Base-by-base conservation (phyloP, 352 stramenopile species). In the Pythium aphanidermatum region DNA sequence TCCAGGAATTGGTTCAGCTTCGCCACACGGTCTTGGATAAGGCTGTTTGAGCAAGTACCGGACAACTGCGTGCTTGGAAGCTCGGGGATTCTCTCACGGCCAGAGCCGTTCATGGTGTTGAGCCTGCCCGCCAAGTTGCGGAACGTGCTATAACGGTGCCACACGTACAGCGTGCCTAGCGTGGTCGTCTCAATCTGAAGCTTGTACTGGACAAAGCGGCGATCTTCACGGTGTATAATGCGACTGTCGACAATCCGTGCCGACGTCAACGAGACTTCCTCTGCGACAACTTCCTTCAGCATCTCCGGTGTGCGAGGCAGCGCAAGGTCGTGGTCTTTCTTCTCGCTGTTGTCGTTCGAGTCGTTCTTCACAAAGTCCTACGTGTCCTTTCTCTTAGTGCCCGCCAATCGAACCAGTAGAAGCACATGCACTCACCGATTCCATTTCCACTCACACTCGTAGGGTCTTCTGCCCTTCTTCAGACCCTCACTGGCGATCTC, bases 321-420 rank as follows among this genome's bases (percentile, higher is more conserved):
- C 38, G 83, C 74, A 2, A 74, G 70, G 13, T 65, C 61, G 36
- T 60, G 55, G 31, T 65, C 63, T 26, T 83, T 68, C 55, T 79
- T 83, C 27, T 87, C 73, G 28, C 73, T 83, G 20, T 71, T 70
- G 29, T 84, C 75, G 68, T 71, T 85, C 73, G 70, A 88, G 61
- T 85, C 75, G 63, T 88, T 71, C 66, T 88, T 73, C 59, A 88
- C 73, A 73, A 73, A 73, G 70, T 88, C 75, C 75, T 87, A 79
- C 60, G 58, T 64, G 65, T 46, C 63, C 63, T 54, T 60, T 68
- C 74, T n/a, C 74, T 83, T 77, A 86, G 71, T 74, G 65, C 55
- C 29, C 20, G 26, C 39, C 21, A 33, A 4, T 17, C 16, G 28
- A 10, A 10, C 34, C 9, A 7, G 8, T 14, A 29, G 24, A 3